Percentiles rank a stretch among this genome's conserved stretches.
These are phyloP conservation scores for Xylaria sp. DNA, from an alignment of 2,329 filamentous ascomycete genomes.

Conservation along the genomic window DNA sequence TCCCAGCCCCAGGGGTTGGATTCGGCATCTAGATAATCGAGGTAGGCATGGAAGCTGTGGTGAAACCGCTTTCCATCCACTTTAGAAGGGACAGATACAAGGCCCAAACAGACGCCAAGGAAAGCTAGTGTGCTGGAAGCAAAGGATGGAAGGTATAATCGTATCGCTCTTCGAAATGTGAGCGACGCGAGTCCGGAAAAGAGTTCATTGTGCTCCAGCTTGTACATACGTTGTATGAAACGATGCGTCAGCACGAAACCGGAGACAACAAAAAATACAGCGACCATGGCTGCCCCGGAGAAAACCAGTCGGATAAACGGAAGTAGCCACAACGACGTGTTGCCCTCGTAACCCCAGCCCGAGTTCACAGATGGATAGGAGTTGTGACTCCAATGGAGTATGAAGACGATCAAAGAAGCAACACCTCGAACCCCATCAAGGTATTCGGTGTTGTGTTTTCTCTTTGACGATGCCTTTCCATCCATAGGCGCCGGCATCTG, in stretches of 20 bases:
- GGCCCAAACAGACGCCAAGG: slow-evolving; percentile 43
- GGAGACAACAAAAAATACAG: slow-evolving; percentile 56
- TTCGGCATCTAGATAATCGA: slow-evolving; percentile 47
- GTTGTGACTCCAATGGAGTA: slow-evolving; percentile 51
- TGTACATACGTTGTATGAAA: slow-evolving; percentile 49
- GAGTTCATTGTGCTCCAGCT: slow-evolving; percentile 45
- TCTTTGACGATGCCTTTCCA: slow-evolving; percentile 28
- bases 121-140: slow-evolving; percentile 51
- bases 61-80: slow-evolving; percentile 43
- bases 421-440: slow-evolving; percentile 55
- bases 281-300: slow-evolving; percentile 54
- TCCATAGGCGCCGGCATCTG: slow-evolving; percentile 25
- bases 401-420: slow-evolving; percentile 54
- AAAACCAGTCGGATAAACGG: slow-evolving; percentile 53
- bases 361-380: slow-evolving; percentile 46
- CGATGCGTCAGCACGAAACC: slow-evolving; percentile 55
- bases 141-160: slow-evolving; percentile 54
- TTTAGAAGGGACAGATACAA: slow-evolving; percentile 41
- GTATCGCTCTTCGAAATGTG: slow-evolving; percentile 54
- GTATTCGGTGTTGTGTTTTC: slow-evolving; percentile 50
- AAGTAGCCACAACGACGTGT: slow-evolving; percentile 48
- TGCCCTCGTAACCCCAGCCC: slow-evolving; percentile 49
- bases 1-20: slow-evolving; percentile 47
- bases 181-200: slow-evolving; percentile 50
- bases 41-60: slow-evolving; percentile 42